Evolutionary conservation across 495 filamentous ascomycete genomes (phyloP).

Genomic region (Aspergillus avenaceus): DNA sequence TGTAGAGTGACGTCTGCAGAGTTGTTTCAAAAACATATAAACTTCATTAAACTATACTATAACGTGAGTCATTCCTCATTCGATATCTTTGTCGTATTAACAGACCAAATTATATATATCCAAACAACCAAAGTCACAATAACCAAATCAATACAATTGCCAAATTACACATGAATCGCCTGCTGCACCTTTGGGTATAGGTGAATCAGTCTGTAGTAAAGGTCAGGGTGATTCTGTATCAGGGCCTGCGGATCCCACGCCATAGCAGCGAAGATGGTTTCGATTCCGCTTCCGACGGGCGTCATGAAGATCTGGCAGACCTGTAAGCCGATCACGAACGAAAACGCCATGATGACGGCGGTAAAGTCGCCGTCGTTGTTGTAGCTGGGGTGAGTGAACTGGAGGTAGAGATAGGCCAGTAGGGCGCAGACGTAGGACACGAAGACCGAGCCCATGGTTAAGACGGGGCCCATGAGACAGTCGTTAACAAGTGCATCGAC

Average conservation of each 20-base stretch:
- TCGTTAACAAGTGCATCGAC: constrained; percentile 88
- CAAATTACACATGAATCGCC: constrained; percentile 53
- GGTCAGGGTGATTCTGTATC: constrained; percentile 73
- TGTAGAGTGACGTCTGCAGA: too few relatives aligned
- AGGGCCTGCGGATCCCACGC: constrained; percentile 88
- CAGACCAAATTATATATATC: too few relatives aligned
- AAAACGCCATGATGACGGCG: constrained; percentile 74
- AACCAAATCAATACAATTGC: neutral
- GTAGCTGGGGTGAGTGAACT: constrained; percentile 74
- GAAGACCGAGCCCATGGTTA: constrained; percentile 82
- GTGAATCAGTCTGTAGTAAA: constrained; percentile 69
- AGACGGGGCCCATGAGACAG: constrained; percentile 82
- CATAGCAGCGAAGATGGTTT: constrained; percentile 83
- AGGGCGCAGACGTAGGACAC: constrained; percentile 79
- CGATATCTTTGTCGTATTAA: neutral
- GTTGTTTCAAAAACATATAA: too few relatives aligned
- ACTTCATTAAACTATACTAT: too few relatives aligned
- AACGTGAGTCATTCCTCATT: neutral
- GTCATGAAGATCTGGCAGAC: constrained; percentile 85
- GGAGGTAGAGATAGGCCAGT: constrained; percentile 78
- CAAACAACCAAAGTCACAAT: neutral
- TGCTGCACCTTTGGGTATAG: constrained; percentile 84
- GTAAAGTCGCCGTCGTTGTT: constrained; percentile 67
- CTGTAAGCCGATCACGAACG: constrained; percentile 82
- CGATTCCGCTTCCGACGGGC: constrained; percentile 57